These are phyloP conservation scores for Osmanthus fragrans DNA, from an alignment of 257 asterid species.

Conservation along the genomic window DNA sequence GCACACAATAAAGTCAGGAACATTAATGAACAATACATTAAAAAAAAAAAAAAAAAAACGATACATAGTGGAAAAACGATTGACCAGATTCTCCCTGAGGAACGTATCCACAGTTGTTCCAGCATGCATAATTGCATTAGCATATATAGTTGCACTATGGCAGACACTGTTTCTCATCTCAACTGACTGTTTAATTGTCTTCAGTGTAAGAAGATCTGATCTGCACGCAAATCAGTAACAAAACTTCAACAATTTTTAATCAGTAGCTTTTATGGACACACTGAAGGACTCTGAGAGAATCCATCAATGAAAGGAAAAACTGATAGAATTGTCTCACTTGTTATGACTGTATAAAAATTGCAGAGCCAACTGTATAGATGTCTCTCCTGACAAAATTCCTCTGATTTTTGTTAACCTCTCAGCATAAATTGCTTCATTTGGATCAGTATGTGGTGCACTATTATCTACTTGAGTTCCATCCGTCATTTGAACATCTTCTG, in stretches of 20 bases:
- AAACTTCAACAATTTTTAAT: constrained; percentile 11
- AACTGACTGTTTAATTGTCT: constrained; percentile 94
- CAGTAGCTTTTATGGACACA: constrained; percentile 15
- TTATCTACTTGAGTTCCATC: constrained; percentile 56
- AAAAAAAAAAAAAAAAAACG: neutral
- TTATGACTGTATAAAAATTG: constrained; percentile 93
- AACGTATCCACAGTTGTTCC: constrained; percentile 98
- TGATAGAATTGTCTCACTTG: constrained; percentile 53
- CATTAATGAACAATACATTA: neutral
- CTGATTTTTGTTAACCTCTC: constrained; percentile 67
- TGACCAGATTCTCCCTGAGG: constrained; percentile 91
- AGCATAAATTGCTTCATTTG: constrained; percentile 61
- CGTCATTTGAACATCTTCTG: constrained; percentile 69
- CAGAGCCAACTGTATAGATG: constrained; percentile 85
- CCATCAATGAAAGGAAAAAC: neutral
- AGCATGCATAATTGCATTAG: constrained; percentile 99
- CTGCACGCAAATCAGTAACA: constrained; percentile 44
- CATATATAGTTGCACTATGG: constrained; percentile 94
- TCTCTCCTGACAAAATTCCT: constrained; percentile 93
- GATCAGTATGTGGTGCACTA: constrained; percentile 34
- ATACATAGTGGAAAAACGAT: neutral
- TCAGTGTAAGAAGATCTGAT: constrained; percentile 93
- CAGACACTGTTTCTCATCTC: constrained; percentile 95
- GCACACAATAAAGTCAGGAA: constrained; percentile 3
- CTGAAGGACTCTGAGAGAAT: neutral